A percentile compares a stretch with the other conserved stretches of the same genome.
These are phyloP conservation scores for Saccharomycopsis sp. DNA, from an alignment of 805 yeast genomes.

Conservation along the genomic window DNA sequence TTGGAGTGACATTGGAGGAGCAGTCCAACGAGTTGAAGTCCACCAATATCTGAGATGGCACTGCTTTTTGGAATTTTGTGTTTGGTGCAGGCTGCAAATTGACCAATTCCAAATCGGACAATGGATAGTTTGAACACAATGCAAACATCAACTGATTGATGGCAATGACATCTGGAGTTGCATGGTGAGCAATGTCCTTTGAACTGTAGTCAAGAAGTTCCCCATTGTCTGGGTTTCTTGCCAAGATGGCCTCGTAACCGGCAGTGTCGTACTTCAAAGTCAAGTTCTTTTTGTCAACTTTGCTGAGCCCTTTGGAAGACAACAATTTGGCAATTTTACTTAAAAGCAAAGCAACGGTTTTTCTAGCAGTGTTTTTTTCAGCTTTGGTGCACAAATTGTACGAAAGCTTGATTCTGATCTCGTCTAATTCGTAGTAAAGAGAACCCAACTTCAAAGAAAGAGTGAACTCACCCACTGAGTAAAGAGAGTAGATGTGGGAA, in stretches of 20 bases:
- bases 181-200: constrained; percentile 24
- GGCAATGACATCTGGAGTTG: constrained; percentile 52
- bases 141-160: constrained; percentile 64
- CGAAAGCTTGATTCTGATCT: constrained; percentile 44
- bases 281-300: constrained; percentile 25
- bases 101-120: constrained; percentile 28
- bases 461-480: constrained; percentile 62
- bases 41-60: constrained; percentile 54
- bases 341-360: constrained; percentile 43
- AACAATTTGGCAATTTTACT: constrained; percentile 54
- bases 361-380: constrained; percentile 42
- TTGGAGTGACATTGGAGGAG: constrained; percentile 50
- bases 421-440: constrained; percentile 50
- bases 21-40: constrained; percentile 64
- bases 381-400: constrained; percentile 44
- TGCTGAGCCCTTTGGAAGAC: constrained; percentile 32
- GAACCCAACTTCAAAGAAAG: constrained; percentile 46
- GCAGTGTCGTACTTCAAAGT: constrained; percentile 38
- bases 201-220: constrained; percentile 37
- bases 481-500: constrained; percentile 59
- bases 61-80: constrained; percentile 38
- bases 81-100: constrained; percentile 39
- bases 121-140: constrained; percentile 63
- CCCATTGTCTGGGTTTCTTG: constrained; percentile 55
- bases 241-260: constrained; percentile 59